These are phyloP conservation scores for Selaginella moellendorffii DNA, from an alignment of 75 land plant genomes.

Conservation along the genomic window DNA sequence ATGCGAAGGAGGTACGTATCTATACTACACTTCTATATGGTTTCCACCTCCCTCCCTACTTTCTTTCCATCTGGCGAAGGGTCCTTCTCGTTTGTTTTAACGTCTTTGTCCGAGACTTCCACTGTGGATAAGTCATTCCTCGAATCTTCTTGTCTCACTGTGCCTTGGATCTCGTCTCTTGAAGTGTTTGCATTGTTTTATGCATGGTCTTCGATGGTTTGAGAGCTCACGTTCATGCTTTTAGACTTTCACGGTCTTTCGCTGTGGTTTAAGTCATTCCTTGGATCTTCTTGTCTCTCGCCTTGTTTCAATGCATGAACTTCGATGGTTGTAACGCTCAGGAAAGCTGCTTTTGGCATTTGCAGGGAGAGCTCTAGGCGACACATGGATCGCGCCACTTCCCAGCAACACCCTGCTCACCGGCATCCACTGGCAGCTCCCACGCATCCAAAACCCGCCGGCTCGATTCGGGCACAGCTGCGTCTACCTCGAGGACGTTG, in stretches of 20 bases:
- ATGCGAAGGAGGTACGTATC: constrained; percentile 85
- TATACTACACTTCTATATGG: not conserved
- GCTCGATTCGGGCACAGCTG: constrained; percentile 89
- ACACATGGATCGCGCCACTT: constrained; percentile 73
- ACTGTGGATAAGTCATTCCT: no score
- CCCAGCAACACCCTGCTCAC: constrained; percentile 28
- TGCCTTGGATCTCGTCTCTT: no score
- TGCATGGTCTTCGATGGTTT: no score
- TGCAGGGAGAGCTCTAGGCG: constrained; percentile 82
- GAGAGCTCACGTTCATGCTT: not conserved
- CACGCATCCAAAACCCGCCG: constrained; percentile 43
- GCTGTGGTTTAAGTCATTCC: not conserved
- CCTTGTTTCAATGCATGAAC: not conserved
- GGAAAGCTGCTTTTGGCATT: constrained; percentile 8
- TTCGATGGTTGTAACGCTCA: not conserved
- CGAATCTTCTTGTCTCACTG: no score
- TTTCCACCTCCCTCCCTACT: not conserved
- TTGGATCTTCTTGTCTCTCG: not conserved
- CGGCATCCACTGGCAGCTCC: constrained; percentile 42
- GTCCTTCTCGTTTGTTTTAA: no score
- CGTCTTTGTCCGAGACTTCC: no score
- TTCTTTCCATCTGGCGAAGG: not conserved
- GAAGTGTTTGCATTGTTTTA: no score
- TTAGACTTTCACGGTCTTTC: not conserved
- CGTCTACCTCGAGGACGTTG: constrained; percentile 36